These are phyloP conservation scores for Hypoxylon sp. DNA, from an alignment of 2,329 filamentous ascomycete genomes.

Conservation along the genomic window DNA sequence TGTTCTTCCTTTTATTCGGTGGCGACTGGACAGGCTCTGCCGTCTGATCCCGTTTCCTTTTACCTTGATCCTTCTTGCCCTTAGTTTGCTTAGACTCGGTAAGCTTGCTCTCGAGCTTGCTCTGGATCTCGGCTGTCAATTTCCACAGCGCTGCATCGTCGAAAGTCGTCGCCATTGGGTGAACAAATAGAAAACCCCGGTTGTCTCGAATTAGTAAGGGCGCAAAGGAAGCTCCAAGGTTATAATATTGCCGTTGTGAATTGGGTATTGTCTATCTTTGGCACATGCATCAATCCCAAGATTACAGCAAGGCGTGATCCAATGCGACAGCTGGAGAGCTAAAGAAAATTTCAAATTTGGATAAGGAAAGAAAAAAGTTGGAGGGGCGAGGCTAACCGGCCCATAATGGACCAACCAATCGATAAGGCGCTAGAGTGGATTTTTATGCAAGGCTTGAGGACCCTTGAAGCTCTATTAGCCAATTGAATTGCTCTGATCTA, in stretches of 20 bases:
- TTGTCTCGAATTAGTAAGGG: background rate
- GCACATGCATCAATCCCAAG: constrained; percentile 1
- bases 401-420: constrained; percentile 21
- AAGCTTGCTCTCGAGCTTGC: constrained; percentile 68
- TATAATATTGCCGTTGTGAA: background rate
- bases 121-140: constrained; percentile 71
- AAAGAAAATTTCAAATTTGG: constrained; percentile 39
- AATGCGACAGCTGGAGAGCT: constrained; percentile 35
- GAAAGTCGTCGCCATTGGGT: constrained; percentile 58
- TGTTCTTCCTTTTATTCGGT: constrained; percentile 49
- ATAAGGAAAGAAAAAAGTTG: constrained; percentile 47
- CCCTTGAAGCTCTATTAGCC: constrained; percentile 9
- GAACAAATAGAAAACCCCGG: background rate
- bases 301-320: constrained; percentile 4
- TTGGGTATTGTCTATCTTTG: constrained; percentile 8
- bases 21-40: constrained; percentile 45
- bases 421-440: constrained; percentile 3
- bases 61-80: constrained; percentile 49
- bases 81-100: constrained; percentile 54
- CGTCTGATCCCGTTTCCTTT: constrained; percentile 62
- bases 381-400: constrained; percentile 48
- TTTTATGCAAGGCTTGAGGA: constrained; percentile 24
- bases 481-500: constrained; percentile 6
- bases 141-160: constrained; percentile 66
- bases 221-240: background rate